These are phyloP conservation scores for Sequoia sempervirens DNA, from an alignment of 75 land plant species.

Conservation along the genomic window DNA sequence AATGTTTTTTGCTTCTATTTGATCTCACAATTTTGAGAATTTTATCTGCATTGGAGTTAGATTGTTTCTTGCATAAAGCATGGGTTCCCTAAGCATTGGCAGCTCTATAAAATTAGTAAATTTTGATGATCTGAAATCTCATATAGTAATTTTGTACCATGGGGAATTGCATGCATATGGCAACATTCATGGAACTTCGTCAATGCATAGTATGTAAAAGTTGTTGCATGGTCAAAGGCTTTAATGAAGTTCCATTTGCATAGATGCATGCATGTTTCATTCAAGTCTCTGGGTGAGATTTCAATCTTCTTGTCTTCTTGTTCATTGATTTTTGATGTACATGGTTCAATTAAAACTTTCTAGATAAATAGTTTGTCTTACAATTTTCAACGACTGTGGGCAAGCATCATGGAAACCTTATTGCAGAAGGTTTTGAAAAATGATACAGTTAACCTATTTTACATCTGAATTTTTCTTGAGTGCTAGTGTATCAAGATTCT, in stretches of 20 bases:
- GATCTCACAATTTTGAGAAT: slow-evolving; percentile 1
- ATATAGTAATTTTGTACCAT: neutral
- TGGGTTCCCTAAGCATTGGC: neutral
- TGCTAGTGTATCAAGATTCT: neutral
- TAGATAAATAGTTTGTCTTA: neutral
- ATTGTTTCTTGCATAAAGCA: neutral
- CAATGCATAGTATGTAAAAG: neutral
- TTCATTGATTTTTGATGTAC: neutral
- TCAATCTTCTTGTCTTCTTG: neutral
- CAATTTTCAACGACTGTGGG: neutral
- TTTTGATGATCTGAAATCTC: neutral
- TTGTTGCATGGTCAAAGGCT: slow-evolving; percentile 1
- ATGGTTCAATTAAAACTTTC: neutral
- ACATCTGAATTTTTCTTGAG: neutral
- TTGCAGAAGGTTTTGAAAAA: neutral
- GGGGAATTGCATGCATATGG: neutral
- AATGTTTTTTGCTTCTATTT: neutral
- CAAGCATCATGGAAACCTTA: neutral
- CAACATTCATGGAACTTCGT: neutral
- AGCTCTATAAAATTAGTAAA: neutral
- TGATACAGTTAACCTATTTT: neutral
- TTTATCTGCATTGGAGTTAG: neutral
- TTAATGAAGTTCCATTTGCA: neutral
- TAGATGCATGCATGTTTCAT: neutral
- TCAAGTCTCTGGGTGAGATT: neutral